Conservation (phyloP, 352 stramenopile genomes). For the Phytophthora litchii region DNA sequence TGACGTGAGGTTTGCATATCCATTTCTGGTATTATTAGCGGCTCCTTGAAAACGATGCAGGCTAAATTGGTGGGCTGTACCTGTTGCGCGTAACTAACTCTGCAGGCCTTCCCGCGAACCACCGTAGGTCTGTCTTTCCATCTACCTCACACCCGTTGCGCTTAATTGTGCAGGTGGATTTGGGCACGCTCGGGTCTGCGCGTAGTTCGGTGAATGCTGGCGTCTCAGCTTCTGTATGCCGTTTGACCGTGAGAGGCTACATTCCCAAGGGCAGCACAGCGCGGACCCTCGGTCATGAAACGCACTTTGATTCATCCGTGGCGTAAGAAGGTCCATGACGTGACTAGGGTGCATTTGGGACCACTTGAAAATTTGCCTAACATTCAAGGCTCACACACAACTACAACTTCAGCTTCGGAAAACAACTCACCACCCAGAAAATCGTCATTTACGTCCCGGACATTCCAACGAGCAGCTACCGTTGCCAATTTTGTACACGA, state of each 20-base stretch:
- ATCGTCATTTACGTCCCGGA: conserved; percentile 17
- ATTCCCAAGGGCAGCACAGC: conserved; percentile 13
- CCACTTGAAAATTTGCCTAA: conserved; percentile 13
- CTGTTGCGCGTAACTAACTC: conserved; percentile 31
- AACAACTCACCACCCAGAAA: conserved; percentile 13
- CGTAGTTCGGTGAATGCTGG: conserved; percentile 32
- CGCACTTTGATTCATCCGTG: conserved; percentile 37
- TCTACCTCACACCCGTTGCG: conserved; percentile 15
- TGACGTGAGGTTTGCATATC: not conserved
- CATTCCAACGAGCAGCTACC: conserved; percentile 28
- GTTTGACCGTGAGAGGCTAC: conserved; percentile 23
- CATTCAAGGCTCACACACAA: conserved; percentile 6
- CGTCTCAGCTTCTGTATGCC: conserved; percentile 29
- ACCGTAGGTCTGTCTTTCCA: conserved; percentile 23
- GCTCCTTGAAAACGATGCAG: not conserved
- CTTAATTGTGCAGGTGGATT: too few species aligned
- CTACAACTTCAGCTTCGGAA: conserved; percentile 2
- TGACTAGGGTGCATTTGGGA: conserved; percentile 15
- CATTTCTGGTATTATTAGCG: conserved; percentile 20
- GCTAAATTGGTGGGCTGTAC: conserved; percentile 23
- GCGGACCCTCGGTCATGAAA: conserved; percentile 33
- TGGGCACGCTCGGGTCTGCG: conserved; percentile 11
- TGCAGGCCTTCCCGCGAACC: conserved; percentile 10
- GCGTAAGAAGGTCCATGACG: conserved; percentile 41
- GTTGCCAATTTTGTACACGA: conserved; percentile 44